Base-by-base conservation (phyloP, 495 filamentous ascomycete species). In the Paragyromitra xinjiangensis region DNA sequence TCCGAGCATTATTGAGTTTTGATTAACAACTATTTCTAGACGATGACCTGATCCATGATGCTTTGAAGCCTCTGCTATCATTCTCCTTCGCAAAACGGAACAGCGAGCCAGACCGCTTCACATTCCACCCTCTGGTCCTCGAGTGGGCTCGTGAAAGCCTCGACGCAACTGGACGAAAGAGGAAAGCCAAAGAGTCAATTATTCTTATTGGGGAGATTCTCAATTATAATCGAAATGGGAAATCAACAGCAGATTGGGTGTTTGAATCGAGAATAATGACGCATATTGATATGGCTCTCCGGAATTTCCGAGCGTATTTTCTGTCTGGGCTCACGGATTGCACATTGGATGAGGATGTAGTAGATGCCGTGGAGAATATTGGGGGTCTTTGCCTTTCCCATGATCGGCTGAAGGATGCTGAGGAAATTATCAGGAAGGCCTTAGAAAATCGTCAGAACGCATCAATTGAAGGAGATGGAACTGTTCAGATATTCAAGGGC, bases 401-500 rank as follows among this genome's bases (percentile, higher is more conserved):
- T 37, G 12, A 5, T 9, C 58, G 53, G 53, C 16, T 26, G 37
- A 39, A 4, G 24, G 42, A 74, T 19, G 37, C 62, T 8, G 71
- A 59, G 39, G 68, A 71, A 29, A 51, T 62, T 2, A 34, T 71
- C 2, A 5, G 19, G n/a, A 71, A 14, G 37, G 65, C 56, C 78
- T 75, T 59, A 34, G 79, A 16, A 56, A 64, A 50, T 74, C 81
- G 19, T 45, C 83, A 44, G 48, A 50, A 29, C 73, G 81, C 3
- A 81, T 56, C 78, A 78, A 39, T 37, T 63, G 4, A 62, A 77
- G 14, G 78, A 78, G 6, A 45, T 48, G 24, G 75, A 80, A n/a
- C 68, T 69, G 12, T 68, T 12, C 1, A 3, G 26, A 0, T 78
- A 81, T 45, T 70, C 78, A 12, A 55, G 3, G 0, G 71, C 0